Base-by-base conservation (phyloP, 108 stramenopile genomes). In the Thalassiosira profunda region DNA sequence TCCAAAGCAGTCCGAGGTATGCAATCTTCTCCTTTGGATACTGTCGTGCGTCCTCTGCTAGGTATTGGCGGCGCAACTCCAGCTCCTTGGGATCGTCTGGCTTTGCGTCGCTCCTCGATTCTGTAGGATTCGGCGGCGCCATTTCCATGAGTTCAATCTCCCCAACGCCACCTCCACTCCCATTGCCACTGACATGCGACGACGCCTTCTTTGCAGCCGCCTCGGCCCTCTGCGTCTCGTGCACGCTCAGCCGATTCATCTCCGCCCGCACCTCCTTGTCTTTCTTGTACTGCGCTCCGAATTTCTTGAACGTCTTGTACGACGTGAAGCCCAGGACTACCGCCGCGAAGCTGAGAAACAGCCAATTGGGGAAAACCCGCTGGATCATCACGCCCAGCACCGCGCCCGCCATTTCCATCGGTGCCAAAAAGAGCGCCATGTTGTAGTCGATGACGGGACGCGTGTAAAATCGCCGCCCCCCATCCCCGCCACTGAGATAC, bases 341-440 rank as follows among this genome's bases (percentile, higher is more conserved):
- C 1, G 75, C 72, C 9, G 84, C 79, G 8, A 82, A 64, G 5
- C 69, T 58, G 9, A 89, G 47, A 35, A 83, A 86, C n/a, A 89
- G 59, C 84, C 81, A 89, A 44, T 89, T 77, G 0, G 85, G 85
- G 10, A 89, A 71, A 1, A 86, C 29, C 42, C 70, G 76, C 63
- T 89, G 83, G 8, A 89, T 63, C 20, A 85, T 29, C 3, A 84
- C 82, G 53, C 88, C 88, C 40, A 89, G 35, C 4, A 89, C 82
- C 44, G 88, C 85, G 41, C 88, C 88, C 1, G 88, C 88, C 83
- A 89, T 86, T 68, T 84, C 75, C 82, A 86, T 84, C 20, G 88
- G 88, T 24, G 79, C 81, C 56, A 86, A 54, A 54, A 86, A 85
- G 23, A 89, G 41, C 3, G 81, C 83, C 82, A 89, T 83, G 68